Conservation (phyloP, 306 rosid species). For the Sindora glabra region DNA sequence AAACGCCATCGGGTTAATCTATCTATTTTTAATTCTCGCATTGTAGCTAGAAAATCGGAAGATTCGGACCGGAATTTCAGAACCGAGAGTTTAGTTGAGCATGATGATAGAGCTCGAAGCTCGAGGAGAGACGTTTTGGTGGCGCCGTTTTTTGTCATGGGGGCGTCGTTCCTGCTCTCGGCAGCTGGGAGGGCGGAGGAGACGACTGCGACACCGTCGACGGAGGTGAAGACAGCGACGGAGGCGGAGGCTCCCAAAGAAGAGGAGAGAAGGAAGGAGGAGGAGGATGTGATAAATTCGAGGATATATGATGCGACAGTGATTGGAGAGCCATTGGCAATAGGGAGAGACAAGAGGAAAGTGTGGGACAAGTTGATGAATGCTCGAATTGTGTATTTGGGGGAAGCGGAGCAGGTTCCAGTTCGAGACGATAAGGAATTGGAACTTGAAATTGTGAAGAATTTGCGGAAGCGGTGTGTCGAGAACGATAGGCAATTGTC, state of each 20-base stretch:
- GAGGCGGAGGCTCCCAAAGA: constrained; percentile 13
- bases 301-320: constrained; percentile 85
- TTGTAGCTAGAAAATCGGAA: background rate
- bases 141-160: constrained; percentile 53
- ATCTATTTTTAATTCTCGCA: constrained; percentile 20
- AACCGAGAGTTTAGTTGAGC: background rate
- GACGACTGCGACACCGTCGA: too few relatives aligned
- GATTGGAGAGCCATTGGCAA: constrained; percentile 85
- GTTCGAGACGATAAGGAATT: constrained; percentile 81
- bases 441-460: constrained; percentile 79
- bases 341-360: constrained; percentile 77
- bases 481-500: constrained; percentile 54
- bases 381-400: constrained; percentile 72
- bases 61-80: background rate
- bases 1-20: constrained; percentile 24
- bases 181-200: constrained; percentile 52
- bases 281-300: constrained; percentile 62
- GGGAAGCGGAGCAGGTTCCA: constrained; percentile 98
- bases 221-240: too few relatives aligned
- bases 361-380: constrained; percentile 95
- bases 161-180: constrained; percentile 56
- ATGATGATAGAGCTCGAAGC: constrained; percentile 1
- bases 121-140: constrained; percentile 49
- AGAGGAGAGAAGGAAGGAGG: constrained; percentile 21
- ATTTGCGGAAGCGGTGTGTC: constrained; percentile 48